phyloP scores from a whole-genome alignment of 2,329 filamentous ascomycete genomes.

The Exophiala bonariae region DNA sequence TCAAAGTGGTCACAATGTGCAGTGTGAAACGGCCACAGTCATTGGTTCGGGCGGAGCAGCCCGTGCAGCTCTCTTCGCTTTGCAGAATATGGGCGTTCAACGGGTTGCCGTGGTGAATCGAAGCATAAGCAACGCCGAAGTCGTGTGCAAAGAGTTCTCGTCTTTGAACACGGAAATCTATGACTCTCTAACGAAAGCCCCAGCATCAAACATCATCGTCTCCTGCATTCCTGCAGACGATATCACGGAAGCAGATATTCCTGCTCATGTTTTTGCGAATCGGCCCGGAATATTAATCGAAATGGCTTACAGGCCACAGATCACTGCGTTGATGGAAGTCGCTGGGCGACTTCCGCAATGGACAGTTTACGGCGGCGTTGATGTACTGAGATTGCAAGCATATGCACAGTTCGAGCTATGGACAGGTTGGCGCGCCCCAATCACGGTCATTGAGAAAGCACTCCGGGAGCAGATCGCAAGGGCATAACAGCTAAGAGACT shows the following conservation, averaged over 20 bases:
- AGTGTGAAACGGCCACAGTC: too few relatives aligned
- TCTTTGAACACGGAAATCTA: constrained; percentile 8
- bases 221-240: constrained; percentile 26
- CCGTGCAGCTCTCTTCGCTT: neutral
- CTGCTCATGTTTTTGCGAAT: constrained; percentile 13
- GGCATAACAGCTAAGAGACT: too few relatives aligned
- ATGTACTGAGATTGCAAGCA: too few relatives aligned
- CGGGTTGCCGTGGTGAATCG: constrained; percentile 9
- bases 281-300: constrained; percentile 18
- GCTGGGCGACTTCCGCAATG: too few relatives aligned
- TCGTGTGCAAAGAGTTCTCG: constrained; percentile 2
- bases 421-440: too few relatives aligned
- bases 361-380: too few relatives aligned
- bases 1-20: too few relatives aligned
- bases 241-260: constrained; percentile 21
- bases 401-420: too few relatives aligned
- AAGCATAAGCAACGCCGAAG: constrained; percentile 3
- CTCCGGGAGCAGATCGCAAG: too few relatives aligned
- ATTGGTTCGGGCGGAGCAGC: constrained; percentile 5
- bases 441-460: too few relatives aligned
- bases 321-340: too few relatives aligned
- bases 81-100: constrained; percentile 3
- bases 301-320: constrained; percentile 29
- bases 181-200: constrained; percentile 15
- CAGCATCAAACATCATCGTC: constrained; percentile 24